These are phyloP conservation scores for Cutaneotrichosporon mucoides DNA, from an alignment of 1,284 basidiomycete species.

Conservation along the genomic window DNA sequence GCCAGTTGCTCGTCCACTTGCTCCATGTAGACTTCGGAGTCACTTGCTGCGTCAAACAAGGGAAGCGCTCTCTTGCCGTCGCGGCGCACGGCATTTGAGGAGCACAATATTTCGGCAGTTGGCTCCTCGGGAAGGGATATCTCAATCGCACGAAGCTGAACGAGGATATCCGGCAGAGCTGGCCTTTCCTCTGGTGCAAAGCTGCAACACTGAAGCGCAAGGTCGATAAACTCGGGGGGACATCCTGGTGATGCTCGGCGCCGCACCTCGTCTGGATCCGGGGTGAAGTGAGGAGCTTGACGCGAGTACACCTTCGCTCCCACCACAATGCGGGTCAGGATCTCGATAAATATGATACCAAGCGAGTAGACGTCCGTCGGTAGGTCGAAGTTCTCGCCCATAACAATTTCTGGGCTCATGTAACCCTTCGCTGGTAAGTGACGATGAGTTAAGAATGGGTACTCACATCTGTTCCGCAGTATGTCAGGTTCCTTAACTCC, in stretches of 20 bases:
- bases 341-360: constrained; percentile 92
- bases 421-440: constrained; percentile 32
- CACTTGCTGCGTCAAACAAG: constrained; percentile 40
- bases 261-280: constrained; percentile 54
- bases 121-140: constrained; percentile 54
- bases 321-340: constrained; percentile 76
- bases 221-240: constrained; percentile 69
- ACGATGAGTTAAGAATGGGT: too few species aligned
- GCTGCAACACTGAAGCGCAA: constrained; percentile 73
- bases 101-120: too few species aligned
- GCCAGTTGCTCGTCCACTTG: too few species aligned
- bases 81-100: too few species aligned
- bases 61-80: constrained; percentile 51
- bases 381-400: constrained; percentile 85
- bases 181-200: constrained; percentile 69
- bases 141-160: constrained; percentile 71
- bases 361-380: constrained; percentile 92
- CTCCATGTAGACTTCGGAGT: too few species aligned
- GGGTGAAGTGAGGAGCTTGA: constrained; percentile 67
- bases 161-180: constrained; percentile 69
- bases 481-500: constrained; percentile 85
- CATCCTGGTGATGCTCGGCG: constrained; percentile 68
- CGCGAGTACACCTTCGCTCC: constrained; percentile 73
- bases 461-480: constrained; percentile 92
- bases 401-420: constrained; percentile 77